These are phyloP conservation scores for Psidium guajava DNA, from an alignment of 345 rosid genomes.

Conservation along the genomic window DNA sequence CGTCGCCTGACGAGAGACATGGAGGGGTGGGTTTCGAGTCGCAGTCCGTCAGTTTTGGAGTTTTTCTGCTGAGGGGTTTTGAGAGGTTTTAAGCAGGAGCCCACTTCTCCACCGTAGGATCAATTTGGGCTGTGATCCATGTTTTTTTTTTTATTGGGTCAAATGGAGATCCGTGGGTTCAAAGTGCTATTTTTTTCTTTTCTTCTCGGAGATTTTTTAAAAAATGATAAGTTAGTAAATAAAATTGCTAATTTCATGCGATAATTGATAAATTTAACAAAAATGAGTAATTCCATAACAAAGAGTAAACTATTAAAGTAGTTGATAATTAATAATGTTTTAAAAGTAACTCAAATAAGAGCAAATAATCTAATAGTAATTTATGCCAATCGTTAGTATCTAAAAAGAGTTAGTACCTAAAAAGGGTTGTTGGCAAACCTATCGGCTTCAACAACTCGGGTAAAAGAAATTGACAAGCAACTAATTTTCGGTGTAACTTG, in stretches of 20 bases:
- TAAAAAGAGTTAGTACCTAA: not conserved
- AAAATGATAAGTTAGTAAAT: not conserved
- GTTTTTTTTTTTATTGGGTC: too few species aligned
- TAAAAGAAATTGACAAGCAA: not conserved
- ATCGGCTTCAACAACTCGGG: not conserved
- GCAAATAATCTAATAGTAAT: not conserved
- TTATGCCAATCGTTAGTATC: not conserved
- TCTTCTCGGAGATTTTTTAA: not conserved
- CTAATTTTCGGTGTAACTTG: not conserved
- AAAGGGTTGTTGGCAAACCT: not conserved
- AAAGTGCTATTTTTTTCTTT: not conserved
- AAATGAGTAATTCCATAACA: not conserved
- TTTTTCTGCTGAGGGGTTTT: not conserved
- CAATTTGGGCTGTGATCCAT: not conserved
- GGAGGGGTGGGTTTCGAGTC: not conserved
- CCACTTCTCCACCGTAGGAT: not conserved
- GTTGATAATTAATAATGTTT: not conserved
- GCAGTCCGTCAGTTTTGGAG: not conserved
- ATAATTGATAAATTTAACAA: not conserved
- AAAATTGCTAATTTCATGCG: not conserved
- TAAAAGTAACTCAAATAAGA: not conserved
- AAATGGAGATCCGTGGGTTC: not conserved
- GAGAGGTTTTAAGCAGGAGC: not conserved
- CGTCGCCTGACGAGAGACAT: slow-evolving; percentile 10
- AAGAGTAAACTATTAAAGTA: not conserved